phyloP scores from a whole-genome alignment of 2,329 filamentous ascomycete genomes.

The Penicillium paneum region DNA sequence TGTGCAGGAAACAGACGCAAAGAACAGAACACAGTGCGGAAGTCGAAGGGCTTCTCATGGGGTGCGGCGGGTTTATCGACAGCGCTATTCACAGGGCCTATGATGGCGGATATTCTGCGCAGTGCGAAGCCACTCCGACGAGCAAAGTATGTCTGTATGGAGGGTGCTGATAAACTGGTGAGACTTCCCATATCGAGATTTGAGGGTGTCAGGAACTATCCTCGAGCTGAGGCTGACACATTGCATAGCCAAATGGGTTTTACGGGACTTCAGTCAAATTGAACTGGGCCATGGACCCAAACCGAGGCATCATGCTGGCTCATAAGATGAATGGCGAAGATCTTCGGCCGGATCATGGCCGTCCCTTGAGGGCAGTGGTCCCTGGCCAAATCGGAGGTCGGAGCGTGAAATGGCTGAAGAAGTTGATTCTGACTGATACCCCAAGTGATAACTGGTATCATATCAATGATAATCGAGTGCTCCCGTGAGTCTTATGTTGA shows the following conservation, averaged over 20 bases:
- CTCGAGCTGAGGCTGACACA: slow-evolving; percentile 5
- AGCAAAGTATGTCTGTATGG: slow-evolving; percentile 84
- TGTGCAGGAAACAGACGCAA: slow-evolving; percentile 90
- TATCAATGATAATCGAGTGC: slow-evolving; percentile 85
- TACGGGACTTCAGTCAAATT: slow-evolving; percentile 87
- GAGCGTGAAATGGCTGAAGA: slow-evolving; percentile 90
- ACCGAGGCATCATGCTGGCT: slow-evolving; percentile 79
- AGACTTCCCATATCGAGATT: slow-evolving; percentile 10
- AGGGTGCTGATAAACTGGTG: slow-evolving; percentile 77
- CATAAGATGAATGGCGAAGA: slow-evolving; percentile 87
- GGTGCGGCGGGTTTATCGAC: slow-evolving; percentile 83
- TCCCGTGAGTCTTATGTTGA: slow-evolving; percentile 54
- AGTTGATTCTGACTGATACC: slow-evolving; percentile 69
- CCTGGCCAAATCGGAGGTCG: slow-evolving; percentile 89
- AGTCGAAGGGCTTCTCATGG: slow-evolving; percentile 94
- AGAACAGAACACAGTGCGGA: slow-evolving; percentile 86
- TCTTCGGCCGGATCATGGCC: slow-evolving; percentile 79
- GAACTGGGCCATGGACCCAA: slow-evolving; percentile 81
- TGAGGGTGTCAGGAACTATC: neutral
- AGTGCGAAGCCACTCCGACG: slow-evolving; percentile 65
- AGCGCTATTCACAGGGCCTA: slow-evolving; percentile 79
- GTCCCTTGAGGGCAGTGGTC: slow-evolving; percentile 76
- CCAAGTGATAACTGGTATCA: slow-evolving; percentile 95
- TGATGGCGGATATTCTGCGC: slow-evolving; percentile 68
- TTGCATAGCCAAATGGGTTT: slow-evolving; percentile 68